Percentiles rank a stretch among this genome's conserved stretches.
Conservation (phyloP, 1,139 yeast species). For the Hemisphaericaspora lyxosophila region DNA sequence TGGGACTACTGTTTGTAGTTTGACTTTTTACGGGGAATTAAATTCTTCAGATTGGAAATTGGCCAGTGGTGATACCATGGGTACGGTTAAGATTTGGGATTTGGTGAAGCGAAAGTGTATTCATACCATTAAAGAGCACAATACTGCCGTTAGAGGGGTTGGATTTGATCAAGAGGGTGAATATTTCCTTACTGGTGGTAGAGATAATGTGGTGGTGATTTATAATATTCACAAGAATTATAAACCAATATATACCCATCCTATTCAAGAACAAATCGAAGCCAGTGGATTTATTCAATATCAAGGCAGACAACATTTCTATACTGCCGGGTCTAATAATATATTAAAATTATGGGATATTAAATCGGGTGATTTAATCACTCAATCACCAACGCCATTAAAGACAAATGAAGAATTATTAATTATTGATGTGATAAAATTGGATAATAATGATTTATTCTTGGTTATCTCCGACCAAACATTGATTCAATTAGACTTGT, state of each 20-base stretch:
- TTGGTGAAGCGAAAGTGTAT: slow-evolving; percentile 73
- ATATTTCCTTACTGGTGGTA: slow-evolving; percentile 74
- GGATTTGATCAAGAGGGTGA: slow-evolving; percentile 59
- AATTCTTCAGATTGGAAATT: slow-evolving; percentile 74
- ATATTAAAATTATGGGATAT: slow-evolving; percentile 62
- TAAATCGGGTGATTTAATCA: slow-evolving; percentile 36
- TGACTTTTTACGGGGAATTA: slow-evolving; percentile 70
- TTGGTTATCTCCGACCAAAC: slow-evolving; percentile 83
- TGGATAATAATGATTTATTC: slow-evolving; percentile 24
- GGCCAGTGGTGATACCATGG: slow-evolving; percentile 87
- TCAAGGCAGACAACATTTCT: slow-evolving; percentile 40
- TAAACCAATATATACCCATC: slow-evolving; percentile 64
- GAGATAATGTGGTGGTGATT: slow-evolving; percentile 77
- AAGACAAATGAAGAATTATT: slow-evolving; percentile 68
- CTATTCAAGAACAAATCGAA: slow-evolving; percentile 79
- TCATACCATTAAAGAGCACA: slow-evolving; percentile 69
- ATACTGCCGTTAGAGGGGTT: slow-evolving; percentile 83
- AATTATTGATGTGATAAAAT: slow-evolving; percentile 54
- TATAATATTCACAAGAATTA: slow-evolving; percentile 52
- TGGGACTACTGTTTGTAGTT: slow-evolving; percentile 84
- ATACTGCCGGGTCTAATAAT: slow-evolving; percentile 83
- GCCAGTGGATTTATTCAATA: slow-evolving; percentile 62
- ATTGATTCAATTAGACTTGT: slow-evolving; percentile 51
- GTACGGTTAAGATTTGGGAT: slow-evolving; percentile 87
- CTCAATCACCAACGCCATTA: slow-evolving; percentile 49